Evolutionary conservation across 768 basidiomycete genomes (phyloP).

Genomic region (Hysterangium stoloniferum): DNA sequence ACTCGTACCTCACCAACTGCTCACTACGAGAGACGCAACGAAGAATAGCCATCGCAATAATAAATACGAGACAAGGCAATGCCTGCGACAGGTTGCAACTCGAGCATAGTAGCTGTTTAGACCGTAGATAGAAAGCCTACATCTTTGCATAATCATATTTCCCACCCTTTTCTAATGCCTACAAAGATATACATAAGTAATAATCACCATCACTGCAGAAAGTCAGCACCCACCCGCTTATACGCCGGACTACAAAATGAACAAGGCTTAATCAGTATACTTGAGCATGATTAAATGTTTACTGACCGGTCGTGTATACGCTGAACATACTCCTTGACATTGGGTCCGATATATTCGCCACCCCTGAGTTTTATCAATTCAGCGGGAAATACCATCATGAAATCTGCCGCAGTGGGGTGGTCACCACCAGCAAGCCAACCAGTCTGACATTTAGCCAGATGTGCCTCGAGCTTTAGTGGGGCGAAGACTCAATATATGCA

Average conservation of each 20-base stretch:
- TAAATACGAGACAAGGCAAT: no score
- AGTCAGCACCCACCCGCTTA: constrained; percentile 21
- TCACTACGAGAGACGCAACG: no score
- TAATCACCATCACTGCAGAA: not conserved
- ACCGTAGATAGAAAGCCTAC: no score
- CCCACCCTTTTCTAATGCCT: constrained; percentile 23
- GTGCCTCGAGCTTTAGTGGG: constrained; percentile 29
- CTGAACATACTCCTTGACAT: constrained; percentile 30
- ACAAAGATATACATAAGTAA: not conserved
- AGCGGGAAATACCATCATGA: constrained; percentile 35
- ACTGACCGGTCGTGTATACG: constrained; percentile 32
- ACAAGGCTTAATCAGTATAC: constrained; percentile 1
- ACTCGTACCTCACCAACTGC: no score
- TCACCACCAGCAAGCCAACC: constrained; percentile 31
- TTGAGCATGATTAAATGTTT: constrained; percentile 17
- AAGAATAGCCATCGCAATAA: no score
- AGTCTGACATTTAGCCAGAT: constrained; percentile 23
- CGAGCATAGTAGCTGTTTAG: no score
- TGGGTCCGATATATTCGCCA: constrained; percentile 23
- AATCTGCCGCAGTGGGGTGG: constrained; percentile 37
- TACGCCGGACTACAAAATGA: constrained; percentile 27
- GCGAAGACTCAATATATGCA: not conserved
- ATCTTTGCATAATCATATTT: constrained; percentile 15
- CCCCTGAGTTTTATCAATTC: constrained; percentile 21
- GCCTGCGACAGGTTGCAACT: no score